phyloP scores from a whole-genome alignment of 345 rosid species.

The Lumnitzera racemosa region DNA sequence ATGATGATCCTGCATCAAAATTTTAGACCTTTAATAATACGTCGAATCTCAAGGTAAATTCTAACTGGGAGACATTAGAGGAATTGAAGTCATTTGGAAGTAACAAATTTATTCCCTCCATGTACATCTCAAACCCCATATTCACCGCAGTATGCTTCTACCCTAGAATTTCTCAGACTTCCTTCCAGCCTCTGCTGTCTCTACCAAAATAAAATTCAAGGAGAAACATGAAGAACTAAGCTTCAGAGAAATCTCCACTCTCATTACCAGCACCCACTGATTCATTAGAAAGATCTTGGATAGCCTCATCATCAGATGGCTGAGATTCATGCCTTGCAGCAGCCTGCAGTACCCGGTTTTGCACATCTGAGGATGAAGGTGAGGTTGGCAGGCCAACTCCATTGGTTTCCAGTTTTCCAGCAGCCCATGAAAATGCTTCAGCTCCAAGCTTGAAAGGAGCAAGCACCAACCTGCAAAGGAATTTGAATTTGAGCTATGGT shows the following conservation, averaged over 20 bases:
- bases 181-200: too few species aligned
- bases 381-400: slow-evolving; percentile 80
- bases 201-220: too few species aligned
- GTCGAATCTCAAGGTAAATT: too few species aligned
- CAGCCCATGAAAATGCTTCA: slow-evolving; percentile 76
- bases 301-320: slow-evolving; percentile 52
- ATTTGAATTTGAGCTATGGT: background rate
- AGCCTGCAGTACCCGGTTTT: slow-evolving; percentile 77
- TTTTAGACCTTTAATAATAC: too few species aligned
- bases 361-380: slow-evolving; percentile 81
- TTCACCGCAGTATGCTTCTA: too few species aligned
- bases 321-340: slow-evolving; percentile 92
- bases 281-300: slow-evolving; percentile 32
- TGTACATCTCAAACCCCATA: too few species aligned
- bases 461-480: slow-evolving; percentile 40
- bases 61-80: too few species aligned
- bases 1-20: too few species aligned
- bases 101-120: too few species aligned
- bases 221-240: slow-evolving; percentile 17
- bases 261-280: slow-evolving; percentile 20
- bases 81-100: too few species aligned
- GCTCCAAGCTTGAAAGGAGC: slow-evolving; percentile 64
- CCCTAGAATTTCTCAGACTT: too few species aligned
- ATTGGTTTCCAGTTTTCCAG: slow-evolving; percentile 79
- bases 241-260: slow-evolving; percentile 46